Percentiles rank a stretch among this genome's conserved stretches.
phyloP scores from a whole-genome alignment of 2,329 filamentous ascomycete species.

The Aaosphaeria pasadenensis region DNA sequence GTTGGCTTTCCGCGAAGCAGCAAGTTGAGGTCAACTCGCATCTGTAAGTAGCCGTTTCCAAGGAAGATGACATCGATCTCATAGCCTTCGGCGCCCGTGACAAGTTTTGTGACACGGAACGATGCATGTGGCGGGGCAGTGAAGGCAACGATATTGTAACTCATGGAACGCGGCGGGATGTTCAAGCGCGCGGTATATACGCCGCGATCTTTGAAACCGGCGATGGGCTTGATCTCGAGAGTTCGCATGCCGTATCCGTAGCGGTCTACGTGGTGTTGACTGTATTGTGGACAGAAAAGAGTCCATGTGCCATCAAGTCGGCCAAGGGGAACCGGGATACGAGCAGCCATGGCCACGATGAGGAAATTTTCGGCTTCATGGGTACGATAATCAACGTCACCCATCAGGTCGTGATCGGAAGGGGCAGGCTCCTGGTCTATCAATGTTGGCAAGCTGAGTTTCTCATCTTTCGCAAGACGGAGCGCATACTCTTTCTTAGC shows the following conservation, averaged over 20 bases:
- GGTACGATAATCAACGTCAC: background rate
- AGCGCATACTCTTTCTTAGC: slow-evolving; percentile 21
- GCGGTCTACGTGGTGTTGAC: slow-evolving; percentile 20
- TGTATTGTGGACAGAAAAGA: slow-evolving; percentile 27
- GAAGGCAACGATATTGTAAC: slow-evolving; percentile 16
- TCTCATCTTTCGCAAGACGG: slow-evolving; percentile 10
- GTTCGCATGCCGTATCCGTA: slow-evolving; percentile 25
- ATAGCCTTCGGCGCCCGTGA: slow-evolving; percentile 21
- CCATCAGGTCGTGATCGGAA: slow-evolving; percentile 1
- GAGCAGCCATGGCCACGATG: slow-evolving; percentile 11
- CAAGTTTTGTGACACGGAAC: slow-evolving; percentile 17
- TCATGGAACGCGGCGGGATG: slow-evolving; percentile 25
- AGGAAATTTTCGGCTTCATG: slow-evolving; percentile 17
- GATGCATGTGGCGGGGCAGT: slow-evolving; percentile 23
- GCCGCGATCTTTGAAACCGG: slow-evolving; percentile 8
- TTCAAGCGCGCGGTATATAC: slow-evolving; percentile 21
- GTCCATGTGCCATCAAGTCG: slow-evolving; percentile 19
- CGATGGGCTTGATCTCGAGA: slow-evolving; percentile 16
- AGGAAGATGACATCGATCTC: slow-evolving; percentile 23
- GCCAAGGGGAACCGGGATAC: slow-evolving; percentile 24
- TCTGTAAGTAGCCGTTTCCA: slow-evolving; percentile 25
- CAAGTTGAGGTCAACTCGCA: slow-evolving; percentile 23
- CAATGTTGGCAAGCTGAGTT: slow-evolving; percentile 1
- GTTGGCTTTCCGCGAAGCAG: slow-evolving; percentile 22
- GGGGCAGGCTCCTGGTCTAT: background rate